phyloP scores from a whole-genome alignment of 2,329 filamentous ascomycete species.

The Xylariomycetidae sp. region DNA sequence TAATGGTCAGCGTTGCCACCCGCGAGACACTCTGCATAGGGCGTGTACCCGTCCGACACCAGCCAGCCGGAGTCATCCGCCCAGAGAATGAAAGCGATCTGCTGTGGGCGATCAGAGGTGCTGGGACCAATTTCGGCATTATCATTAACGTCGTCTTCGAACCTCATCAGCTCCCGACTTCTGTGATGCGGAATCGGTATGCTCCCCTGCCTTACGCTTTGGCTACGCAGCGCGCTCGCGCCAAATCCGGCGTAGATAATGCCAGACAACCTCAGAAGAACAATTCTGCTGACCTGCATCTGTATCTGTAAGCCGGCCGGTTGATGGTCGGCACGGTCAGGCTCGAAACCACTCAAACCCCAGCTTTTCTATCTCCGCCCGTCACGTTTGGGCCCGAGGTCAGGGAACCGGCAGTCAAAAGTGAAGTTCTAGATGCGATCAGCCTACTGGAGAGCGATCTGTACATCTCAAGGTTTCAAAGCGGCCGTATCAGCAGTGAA shows the following conservation, averaged over 20 bases:
- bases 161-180: constrained; percentile 35
- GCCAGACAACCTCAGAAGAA: constrained; percentile 33
- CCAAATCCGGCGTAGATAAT: no score
- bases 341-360: constrained; percentile 33
- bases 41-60: constrained; percentile 39
- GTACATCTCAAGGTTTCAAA: constrained; percentile 55
- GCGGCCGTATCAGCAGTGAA: constrained; percentile 50
- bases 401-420: constrained; percentile 28
- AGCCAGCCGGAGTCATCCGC: constrained; percentile 33
- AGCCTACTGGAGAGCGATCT: constrained; percentile 53
- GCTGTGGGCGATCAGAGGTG: constrained; percentile 53
- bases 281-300: constrained; percentile 48
- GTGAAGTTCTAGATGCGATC: constrained; percentile 37
- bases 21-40: constrained; percentile 45
- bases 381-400: constrained; percentile 11
- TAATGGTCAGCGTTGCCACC: constrained; percentile 47
- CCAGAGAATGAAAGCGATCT: constrained; percentile 44
- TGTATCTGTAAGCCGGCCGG: constrained; percentile 41
- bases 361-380: constrained; percentile 6
- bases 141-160: constrained; percentile 48
- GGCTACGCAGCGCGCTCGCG: no score
- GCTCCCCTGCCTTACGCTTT: no score
- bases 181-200: constrained; percentile 34
- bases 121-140: constrained; percentile 54
- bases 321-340: constrained; percentile 47